Percentiles rank a stretch among this genome's conserved stretches.
Conservation (phyloP, 352 stramenopile genomes). For the Pythium chondricola region DNA sequence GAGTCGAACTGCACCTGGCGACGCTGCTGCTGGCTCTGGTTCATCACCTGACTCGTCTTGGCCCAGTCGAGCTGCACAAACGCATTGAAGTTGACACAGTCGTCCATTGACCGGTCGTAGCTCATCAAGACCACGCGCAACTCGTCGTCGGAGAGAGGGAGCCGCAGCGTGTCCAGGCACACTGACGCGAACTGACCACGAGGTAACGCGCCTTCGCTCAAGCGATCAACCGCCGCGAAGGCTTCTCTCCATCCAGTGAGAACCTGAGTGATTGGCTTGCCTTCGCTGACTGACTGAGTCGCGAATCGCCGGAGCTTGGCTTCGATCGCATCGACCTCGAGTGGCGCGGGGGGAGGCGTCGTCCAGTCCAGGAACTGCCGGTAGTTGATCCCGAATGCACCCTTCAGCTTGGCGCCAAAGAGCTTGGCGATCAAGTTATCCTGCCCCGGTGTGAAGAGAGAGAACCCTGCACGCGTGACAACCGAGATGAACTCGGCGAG, state of each 20-base stretch:
- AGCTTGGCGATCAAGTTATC: conserved; percentile 39
- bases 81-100: conserved; percentile 36
- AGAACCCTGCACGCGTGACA: conserved; percentile 31
- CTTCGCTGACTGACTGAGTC: conserved; percentile 15
- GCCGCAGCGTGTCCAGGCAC: conserved; percentile 21
- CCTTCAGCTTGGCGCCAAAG: conserved; percentile 43
- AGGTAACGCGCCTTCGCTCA: conserved; percentile 17
- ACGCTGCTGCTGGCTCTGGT: conserved; percentile 6
- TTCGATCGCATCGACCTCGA: conserved; percentile 38
- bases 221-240: conserved; percentile 27
- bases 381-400: conserved; percentile 56
- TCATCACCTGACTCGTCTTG: conserved; percentile 12
- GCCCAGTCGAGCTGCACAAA: conserved; percentile 64
- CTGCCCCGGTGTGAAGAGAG: conserved; percentile 32
- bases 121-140: conserved; percentile 41
- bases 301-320: conserved; percentile 41
- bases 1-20: conserved; percentile 21
- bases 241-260: conserved; percentile 32
- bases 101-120: conserved; percentile 45
- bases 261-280: conserved; percentile 34
- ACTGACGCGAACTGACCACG: conserved; percentile 39
- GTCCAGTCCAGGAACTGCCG: conserved; percentile 65
- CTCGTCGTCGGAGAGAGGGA: conserved; percentile 46
- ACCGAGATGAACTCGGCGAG: conserved; percentile 44
- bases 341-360: conserved; percentile 23